These are phyloP conservation scores for Golovinomyces cichoracearum DNA, from an alignment of 2,329 filamentous ascomycete genomes.

Conservation along the genomic window DNA sequence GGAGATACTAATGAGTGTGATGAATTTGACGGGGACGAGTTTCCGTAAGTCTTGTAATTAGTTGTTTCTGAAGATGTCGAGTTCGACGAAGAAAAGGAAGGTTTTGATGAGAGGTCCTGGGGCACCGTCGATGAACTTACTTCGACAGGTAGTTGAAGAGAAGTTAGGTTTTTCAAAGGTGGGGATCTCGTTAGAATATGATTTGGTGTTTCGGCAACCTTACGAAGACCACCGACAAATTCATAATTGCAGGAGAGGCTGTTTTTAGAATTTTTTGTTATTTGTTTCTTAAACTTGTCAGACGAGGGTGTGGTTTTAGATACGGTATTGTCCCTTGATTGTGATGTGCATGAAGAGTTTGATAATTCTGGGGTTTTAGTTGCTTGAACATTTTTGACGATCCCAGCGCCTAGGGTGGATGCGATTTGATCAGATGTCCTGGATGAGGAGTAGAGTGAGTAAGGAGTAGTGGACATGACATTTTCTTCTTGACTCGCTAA, in stretches of 20 bases:
- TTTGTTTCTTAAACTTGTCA: slow-evolving; percentile 7
- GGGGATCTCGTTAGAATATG: slow-evolving; percentile 10
- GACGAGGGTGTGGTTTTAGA: slow-evolving; percentile 8
- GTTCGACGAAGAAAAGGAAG: slow-evolving; percentile 13
- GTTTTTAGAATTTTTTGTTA: slow-evolving; percentile 13
- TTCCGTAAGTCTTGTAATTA: slow-evolving; percentile 15
- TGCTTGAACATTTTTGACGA: background rate
- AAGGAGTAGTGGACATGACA: slow-evolving; percentile 2
- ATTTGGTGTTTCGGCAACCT: slow-evolving; percentile 16
- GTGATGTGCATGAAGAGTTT: background rate
- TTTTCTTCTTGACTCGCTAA: background rate
- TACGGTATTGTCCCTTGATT: background rate
- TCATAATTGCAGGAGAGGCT: slow-evolving; percentile 14
- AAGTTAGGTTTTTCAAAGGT: slow-evolving; percentile 4
- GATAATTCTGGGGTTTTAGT: background rate
- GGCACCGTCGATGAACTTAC: slow-evolving; percentile 9
- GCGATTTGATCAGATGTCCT: background rate
- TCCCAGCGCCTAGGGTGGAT: background rate
- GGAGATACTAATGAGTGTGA: slow-evolving; percentile 6
- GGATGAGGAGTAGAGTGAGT: background rate
- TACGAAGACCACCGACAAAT: slow-evolving; percentile 15
- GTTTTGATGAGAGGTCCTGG: slow-evolving; percentile 13
- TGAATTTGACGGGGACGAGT: slow-evolving; percentile 7
- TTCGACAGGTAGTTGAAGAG: background rate
- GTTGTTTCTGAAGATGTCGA: slow-evolving; percentile 13